Evolutionary conservation across 2,329 filamentous ascomycete species (phyloP).

Genomic region (Immersiporthe knoxdaviesiana): DNA sequence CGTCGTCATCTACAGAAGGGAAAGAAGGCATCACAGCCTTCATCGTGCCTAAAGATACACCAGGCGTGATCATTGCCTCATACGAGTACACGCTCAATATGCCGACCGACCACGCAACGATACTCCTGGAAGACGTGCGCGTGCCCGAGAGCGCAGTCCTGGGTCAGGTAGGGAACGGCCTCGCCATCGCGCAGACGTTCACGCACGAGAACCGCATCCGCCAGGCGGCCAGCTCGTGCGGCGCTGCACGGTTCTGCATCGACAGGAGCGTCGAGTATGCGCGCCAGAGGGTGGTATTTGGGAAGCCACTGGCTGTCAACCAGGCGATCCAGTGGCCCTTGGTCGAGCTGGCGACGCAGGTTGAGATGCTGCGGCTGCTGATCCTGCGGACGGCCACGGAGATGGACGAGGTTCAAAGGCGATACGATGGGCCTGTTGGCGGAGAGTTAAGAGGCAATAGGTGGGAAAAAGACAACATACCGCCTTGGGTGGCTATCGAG

Average conservation of each 20-base stretch:
- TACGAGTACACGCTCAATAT: constrained; percentile 70
- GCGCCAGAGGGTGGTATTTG: constrained; percentile 56
- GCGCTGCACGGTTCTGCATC: constrained; percentile 63
- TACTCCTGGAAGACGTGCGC: constrained; percentile 59
- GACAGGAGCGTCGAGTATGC: constrained; percentile 61
- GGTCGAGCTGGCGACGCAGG: constrained; percentile 64
- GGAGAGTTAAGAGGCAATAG: background rate
- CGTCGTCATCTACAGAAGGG: too few species aligned
- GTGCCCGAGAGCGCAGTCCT: constrained; percentile 57
- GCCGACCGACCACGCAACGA: constrained; percentile 67
- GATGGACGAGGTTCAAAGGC: constrained; percentile 57
- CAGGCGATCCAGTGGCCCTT: constrained; percentile 68
- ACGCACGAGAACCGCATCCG: constrained; percentile 68
- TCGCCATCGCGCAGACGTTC: constrained; percentile 66
- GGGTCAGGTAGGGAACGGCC: constrained; percentile 55
- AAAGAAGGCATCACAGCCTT: constrained; percentile 64
- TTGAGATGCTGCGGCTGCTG: constrained; percentile 62
- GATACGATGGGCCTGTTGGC: constrained; percentile 25
- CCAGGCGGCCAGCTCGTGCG: constrained; percentile 64
- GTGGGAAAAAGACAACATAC: background rate
- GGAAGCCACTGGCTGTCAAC: constrained; percentile 59
- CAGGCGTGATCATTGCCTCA: constrained; percentile 57
- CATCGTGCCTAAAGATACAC: constrained; percentile 56
- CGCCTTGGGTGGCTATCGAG: constrained; percentile 57
- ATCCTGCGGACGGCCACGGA: constrained; percentile 64